Evolutionary conservation across 2,329 filamentous ascomycete genomes (phyloP).

Genomic region (Fusarium falciforme): DNA sequence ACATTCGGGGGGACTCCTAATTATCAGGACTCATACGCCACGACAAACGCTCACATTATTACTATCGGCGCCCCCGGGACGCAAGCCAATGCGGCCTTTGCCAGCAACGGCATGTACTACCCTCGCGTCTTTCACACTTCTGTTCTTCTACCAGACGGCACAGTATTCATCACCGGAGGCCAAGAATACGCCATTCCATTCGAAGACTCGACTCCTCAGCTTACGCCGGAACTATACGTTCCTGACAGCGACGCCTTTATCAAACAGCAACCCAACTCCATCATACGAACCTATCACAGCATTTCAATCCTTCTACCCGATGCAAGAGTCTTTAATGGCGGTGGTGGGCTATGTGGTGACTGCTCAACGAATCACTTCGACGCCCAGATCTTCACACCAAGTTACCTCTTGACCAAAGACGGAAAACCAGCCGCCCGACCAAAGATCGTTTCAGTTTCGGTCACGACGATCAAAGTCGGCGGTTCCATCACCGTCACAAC

Average conservation of each 20-base stretch:
- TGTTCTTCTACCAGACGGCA: constrained; percentile 62
- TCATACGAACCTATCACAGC: constrained; percentile 26
- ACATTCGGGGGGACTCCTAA: constrained; percentile 60
- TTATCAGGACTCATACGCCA: constrained; percentile 58
- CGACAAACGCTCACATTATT: constrained; percentile 60
- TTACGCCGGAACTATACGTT: constrained; percentile 26
- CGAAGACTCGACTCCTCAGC: constrained; percentile 23
- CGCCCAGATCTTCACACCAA: constrained; percentile 29
- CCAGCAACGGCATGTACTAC: constrained; percentile 16
- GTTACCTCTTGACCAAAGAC: constrained; percentile 22
- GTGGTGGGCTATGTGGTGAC: constrained; percentile 21
- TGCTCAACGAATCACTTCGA: constrained; percentile 35
- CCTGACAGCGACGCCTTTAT: neutral
- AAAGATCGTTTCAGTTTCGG: constrained; percentile 15
- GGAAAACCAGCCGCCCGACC: constrained; percentile 21
- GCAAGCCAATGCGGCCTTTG: constrained; percentile 7
- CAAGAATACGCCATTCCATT: constrained; percentile 28
- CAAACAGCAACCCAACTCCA: constrained; percentile 28
- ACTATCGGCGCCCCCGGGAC: constrained; percentile 52
- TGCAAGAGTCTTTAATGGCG: constrained; percentile 31
- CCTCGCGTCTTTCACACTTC: constrained; percentile 57
- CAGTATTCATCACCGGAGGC: constrained; percentile 60
- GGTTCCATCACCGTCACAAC: constrained; percentile 13
- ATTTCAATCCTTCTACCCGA: constrained; percentile 25
- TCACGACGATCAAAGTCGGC: constrained; percentile 1